Percentiles rank a stretch among this genome's conserved stretches.
Evolutionary conservation across 2,329 filamentous ascomycete genomes (phyloP).

Genomic region (Pseudocercospora ulei): DNA sequence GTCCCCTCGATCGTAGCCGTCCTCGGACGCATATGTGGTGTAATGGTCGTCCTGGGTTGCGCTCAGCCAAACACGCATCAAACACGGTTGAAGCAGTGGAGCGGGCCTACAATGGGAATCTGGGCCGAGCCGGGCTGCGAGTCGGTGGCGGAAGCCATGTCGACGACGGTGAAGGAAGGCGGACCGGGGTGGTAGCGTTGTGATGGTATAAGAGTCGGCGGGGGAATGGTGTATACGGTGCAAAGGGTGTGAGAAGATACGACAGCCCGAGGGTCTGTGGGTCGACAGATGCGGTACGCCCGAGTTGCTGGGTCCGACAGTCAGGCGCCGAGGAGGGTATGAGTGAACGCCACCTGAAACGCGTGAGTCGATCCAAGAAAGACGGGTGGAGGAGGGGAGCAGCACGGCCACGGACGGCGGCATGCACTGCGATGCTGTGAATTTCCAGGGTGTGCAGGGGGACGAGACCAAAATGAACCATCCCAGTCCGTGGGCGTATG

Average conservation of each 20-base stretch:
- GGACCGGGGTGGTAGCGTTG: neutral
- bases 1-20: slow-evolving; percentile 12
- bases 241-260: too few relatives aligned
- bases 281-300: neutral
- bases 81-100: slow-evolving; percentile 17
- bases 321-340: neutral
- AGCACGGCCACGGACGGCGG: neutral
- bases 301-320: neutral
- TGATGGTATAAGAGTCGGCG: neutral
- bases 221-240: too few relatives aligned
- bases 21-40: slow-evolving; percentile 14
- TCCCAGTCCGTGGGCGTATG: neutral
- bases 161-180: neutral
- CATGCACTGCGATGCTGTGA: neutral
- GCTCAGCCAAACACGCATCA: slow-evolving; percentile 12
- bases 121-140: slow-evolving; percentile 13
- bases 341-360: neutral
- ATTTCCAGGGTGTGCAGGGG: neutral
- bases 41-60: slow-evolving; percentile 21
- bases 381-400: neutral
- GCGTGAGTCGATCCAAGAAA: neutral
- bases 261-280: neutral
- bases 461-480: too few relatives aligned
- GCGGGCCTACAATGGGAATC: slow-evolving; percentile 20
- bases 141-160: slow-evolving; percentile 4